These are phyloP conservation scores for Planoprotostelium fungivorum DNA, from an alignment of 78 protist species.

Conservation along the genomic window DNA sequence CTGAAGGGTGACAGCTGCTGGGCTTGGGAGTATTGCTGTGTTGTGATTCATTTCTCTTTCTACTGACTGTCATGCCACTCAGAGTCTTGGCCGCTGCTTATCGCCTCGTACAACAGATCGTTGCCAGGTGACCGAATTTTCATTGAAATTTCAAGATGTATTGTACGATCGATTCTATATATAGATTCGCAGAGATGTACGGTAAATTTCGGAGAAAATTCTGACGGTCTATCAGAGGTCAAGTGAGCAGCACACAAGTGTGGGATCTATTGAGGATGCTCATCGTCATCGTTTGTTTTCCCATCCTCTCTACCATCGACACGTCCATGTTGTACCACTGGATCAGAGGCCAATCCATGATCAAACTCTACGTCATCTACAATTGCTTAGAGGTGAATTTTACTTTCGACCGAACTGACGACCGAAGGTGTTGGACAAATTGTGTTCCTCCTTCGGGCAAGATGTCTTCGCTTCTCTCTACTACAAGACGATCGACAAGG, in stretches of 20 bases:
- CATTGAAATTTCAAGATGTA: background rate
- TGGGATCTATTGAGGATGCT: constrained; percentile 48
- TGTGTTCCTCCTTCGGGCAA: constrained; percentile 78
- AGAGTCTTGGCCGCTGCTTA: constrained; percentile 23
- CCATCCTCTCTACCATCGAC: constrained; percentile 31
- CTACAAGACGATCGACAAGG: background rate
- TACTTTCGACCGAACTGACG: background rate
- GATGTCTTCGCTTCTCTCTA: constrained; percentile 78
- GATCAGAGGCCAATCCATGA: constrained; percentile 76
- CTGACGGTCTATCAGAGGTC: constrained; percentile 7
- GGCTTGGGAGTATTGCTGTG: constrained; percentile 50
- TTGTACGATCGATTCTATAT: background rate
- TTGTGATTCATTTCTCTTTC: constrained; percentile 38
- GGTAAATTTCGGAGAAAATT: background rate
- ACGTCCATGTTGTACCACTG: constrained; percentile 75
- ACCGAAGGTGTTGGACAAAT: constrained; percentile 52
- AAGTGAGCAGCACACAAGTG: constrained; percentile 30
- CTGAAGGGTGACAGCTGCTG: background rate
- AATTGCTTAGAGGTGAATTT: constrained; percentile 61
- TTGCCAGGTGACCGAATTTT: background rate
- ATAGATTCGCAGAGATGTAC: background rate
- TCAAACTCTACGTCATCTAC: constrained; percentile 87
- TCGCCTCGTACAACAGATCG: constrained; percentile 34
- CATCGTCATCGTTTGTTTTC: constrained; percentile 31
- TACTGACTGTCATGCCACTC: constrained; percentile 54